Base-by-base conservation (phyloP, 75 land plant genomes). In the Selaginella tamariscina region DNA sequence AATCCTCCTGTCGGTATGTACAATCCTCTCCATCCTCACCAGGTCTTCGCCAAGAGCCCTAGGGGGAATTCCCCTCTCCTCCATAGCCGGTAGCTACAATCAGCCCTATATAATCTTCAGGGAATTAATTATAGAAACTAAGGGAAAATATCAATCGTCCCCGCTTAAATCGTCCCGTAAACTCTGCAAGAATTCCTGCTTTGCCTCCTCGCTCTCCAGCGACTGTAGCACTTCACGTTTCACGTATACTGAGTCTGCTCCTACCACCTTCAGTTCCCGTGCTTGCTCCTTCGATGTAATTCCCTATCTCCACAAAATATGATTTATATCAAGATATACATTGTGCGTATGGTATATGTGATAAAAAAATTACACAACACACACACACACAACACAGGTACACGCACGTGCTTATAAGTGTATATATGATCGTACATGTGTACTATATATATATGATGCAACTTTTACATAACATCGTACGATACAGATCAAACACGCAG, bases 171-270 rank as follows among this genome's bases (percentile, higher is more conserved):
- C 65, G 24, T 66, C 69, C 28, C 69, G 69, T 60, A 76, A 67
- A 31, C 22, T 59, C 31, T 65, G 54, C 22, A 76, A 44, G 54
- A 71, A 71, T 55, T 21, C 56, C 67, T 76, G 59, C 2, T 30
- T 24, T 33, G 56, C 31, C n/a, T 24, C 22, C 32, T 65, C 67
- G 27, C 57, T 31, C 23, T 63, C 54, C 22, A 26, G 49, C 24
- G 68, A 59, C 22, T 70, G 72, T 33, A 69, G 39, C n/a, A 71
- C 74, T 27, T 76, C 74, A 56, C 71, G 73, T 67, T 32, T 55
- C 9, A 76, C 22, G 49, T 76, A 76, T n/a, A 76, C 54, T 55
- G 78, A 73, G 57, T 72, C 74, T 24, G 78, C 74, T 32, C 78
- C 78, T 29, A 70, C 74, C 26, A 13, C 27, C 68, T 76, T 76